A percentile compares a stretch with the other conserved stretches of the same genome.
These are phyloP conservation scores for Plasmodium yoelii DNA, from an alignment of 169 alveolate genomes.

Conservation along the genomic window DNA sequence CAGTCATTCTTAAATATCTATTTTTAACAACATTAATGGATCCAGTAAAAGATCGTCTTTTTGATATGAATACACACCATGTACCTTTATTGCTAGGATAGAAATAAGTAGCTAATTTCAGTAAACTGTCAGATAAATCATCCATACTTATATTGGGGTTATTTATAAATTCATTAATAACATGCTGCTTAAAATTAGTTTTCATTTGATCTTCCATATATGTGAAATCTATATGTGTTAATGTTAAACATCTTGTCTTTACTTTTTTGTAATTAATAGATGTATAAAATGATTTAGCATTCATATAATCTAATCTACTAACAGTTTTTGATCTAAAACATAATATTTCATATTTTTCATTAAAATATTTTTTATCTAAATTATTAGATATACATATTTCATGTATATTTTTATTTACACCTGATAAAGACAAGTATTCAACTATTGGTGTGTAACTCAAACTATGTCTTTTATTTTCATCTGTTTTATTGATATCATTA, in stretches of 20 bases:
- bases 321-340: constrained; percentile 33
- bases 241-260: constrained; percentile 40
- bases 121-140: constrained; percentile 26
- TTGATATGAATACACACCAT: constrained; percentile 74
- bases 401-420: constrained; percentile 16
- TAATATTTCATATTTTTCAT: constrained; percentile 22
- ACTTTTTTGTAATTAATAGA: constrained; percentile 44
- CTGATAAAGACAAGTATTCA: constrained; percentile 53
- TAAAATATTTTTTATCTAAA: constrained; percentile 16
- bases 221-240: constrained; percentile 41
- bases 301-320: constrained; percentile 23
- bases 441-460: constrained; percentile 7
- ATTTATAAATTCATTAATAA: constrained; percentile 62
- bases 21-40: constrained; percentile 33
- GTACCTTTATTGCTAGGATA: constrained; percentile 42
- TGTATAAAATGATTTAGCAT: constrained; percentile 48
- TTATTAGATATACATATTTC: constrained; percentile 61
- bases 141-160: constrained; percentile 54
- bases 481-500: not conserved
- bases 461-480: not conserved
- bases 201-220: constrained; percentile 77
- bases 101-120: constrained; percentile 60
- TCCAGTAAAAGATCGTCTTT: constrained; percentile 34
- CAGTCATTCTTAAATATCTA: constrained; percentile 68
- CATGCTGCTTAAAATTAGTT: constrained; percentile 70